Percentiles rank a stretch among this genome's conserved stretches.
Conservation (phyloP, 2,329 filamentous ascomycete genomes). For the Dothideomycetidae sp. region DNA sequence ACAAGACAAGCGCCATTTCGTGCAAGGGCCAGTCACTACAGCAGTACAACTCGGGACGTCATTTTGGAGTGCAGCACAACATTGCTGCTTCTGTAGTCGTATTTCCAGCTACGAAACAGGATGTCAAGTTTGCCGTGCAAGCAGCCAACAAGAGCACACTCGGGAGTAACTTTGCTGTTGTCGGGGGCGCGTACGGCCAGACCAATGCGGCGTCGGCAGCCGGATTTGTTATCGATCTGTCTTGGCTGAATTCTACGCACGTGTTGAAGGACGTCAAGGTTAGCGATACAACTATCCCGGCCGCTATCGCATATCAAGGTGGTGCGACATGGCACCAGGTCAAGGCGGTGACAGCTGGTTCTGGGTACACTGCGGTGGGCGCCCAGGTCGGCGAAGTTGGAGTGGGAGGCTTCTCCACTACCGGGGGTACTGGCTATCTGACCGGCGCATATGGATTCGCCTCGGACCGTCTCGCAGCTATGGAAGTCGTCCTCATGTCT, state of each 20-base stretch:
- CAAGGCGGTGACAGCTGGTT: constrained; percentile 6
- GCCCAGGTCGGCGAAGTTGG: constrained; percentile 11
- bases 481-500: constrained; percentile 34
- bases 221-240: constrained; percentile 11
- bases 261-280: constrained; percentile 10
- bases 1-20: constrained; percentile 8
- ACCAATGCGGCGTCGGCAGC: constrained; percentile 11
- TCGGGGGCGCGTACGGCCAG: constrained; percentile 12
- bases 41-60: constrained; percentile 6
- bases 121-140: constrained; percentile 9
- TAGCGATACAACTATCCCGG: constrained; percentile 2
- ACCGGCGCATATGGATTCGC: constrained; percentile 10
- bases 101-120: constrained; percentile 10
- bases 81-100: constrained; percentile 10
- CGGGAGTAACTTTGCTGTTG: constrained; percentile 10
- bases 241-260: constrained; percentile 11
- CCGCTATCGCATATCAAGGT: constrained; percentile 10
- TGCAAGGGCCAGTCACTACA: constrained; percentile 10
- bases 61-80: constrained; percentile 11
- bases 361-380: constrained; percentile 10
- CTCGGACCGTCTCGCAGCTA: constrained; percentile 14
- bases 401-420: constrained; percentile 11
- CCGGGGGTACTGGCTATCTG: constrained; percentile 2
- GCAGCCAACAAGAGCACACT: constrained; percentile 6
- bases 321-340: constrained; percentile 11